These are phyloP conservation scores for Aspergillus cavernicola DNA, from an alignment of 495 filamentous ascomycete species.

Conservation along the genomic window DNA sequence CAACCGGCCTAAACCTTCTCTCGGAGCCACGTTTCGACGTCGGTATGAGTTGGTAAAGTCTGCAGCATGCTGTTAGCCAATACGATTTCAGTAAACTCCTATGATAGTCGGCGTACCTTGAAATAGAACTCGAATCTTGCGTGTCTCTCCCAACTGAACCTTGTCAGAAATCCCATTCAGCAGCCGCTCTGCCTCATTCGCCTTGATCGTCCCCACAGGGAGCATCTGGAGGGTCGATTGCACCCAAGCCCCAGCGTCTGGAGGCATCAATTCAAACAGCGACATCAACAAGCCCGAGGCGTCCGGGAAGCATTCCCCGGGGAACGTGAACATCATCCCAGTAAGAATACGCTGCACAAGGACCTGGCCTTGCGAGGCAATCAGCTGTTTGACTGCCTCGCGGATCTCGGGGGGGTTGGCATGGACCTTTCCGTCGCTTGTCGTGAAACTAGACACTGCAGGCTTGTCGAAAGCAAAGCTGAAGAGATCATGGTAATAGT, in stretches of 20 bases:
- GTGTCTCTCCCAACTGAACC: conserved; percentile 66
- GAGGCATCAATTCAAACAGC: conserved; percentile 81
- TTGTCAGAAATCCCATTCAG: conserved; percentile 62
- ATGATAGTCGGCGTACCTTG: conserved; percentile 50
- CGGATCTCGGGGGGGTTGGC: conserved; percentile 61
- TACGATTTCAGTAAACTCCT: not conserved
- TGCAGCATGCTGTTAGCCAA: conserved; percentile 18
- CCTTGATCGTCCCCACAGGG: conserved; percentile 73
- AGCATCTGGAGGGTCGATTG: conserved; percentile 78
- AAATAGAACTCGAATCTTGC: conserved; percentile 77
- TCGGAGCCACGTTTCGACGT: conserved; percentile 87
- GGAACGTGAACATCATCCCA: conserved; percentile 99
- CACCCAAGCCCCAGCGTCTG: conserved; percentile 73
- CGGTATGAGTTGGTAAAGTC: conserved; percentile 96
- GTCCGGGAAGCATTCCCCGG: conserved; percentile 89
- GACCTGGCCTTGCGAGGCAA: conserved; percentile 67
- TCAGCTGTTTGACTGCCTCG: conserved; percentile 65
- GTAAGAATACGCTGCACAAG: conserved; percentile 83
- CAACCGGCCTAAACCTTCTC: conserved; percentile 81
- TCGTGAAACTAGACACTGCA: conserved; percentile 63
- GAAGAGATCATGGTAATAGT: conserved; percentile 90
- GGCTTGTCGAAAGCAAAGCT: conserved; percentile 79
- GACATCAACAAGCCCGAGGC: conserved; percentile 86
- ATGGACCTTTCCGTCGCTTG: conserved; percentile 36
- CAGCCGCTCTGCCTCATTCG: conserved; percentile 59